phyloP scores from a whole-genome alignment of 192 early-diverging fungal species.

The Geranomyces variabilis region DNA sequence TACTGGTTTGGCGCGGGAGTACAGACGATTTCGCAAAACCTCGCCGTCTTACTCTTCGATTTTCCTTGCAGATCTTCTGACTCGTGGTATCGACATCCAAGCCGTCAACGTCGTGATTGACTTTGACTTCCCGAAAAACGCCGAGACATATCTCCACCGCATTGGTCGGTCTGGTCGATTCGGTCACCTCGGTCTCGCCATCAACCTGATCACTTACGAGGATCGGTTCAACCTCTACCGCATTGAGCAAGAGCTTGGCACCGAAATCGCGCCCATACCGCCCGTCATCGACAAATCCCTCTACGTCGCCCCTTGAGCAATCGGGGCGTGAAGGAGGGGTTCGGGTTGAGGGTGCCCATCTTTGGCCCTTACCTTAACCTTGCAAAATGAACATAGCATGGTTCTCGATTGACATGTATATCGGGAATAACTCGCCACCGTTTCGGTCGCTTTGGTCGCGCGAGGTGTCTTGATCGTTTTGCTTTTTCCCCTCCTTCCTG shows the following conservation, averaged over 20 bases:
- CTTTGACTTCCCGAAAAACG: conserved; percentile 99
- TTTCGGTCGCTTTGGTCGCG: no score
- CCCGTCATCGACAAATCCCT: conserved; percentile 94
- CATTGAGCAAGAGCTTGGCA: conserved; percentile 98
- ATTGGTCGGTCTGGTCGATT: conserved; percentile 98
- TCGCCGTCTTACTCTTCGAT: background rate
- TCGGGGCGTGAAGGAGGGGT: no score
- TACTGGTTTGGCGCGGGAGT: background rate
- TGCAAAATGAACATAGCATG: no score
- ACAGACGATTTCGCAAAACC: background rate
- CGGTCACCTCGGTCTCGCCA: conserved; percentile 92
- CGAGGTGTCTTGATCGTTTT: no score
- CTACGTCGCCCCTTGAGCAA: conserved; percentile 55
- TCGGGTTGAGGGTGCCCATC: no score
- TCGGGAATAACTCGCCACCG: no score
- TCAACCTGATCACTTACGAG: conserved; percentile 98
- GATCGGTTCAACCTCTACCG: conserved; percentile 97
- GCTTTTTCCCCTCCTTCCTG: no score
- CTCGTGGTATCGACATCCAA: conserved; percentile 99
- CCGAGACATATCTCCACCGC: conserved; percentile 98
- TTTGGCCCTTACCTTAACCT: no score
- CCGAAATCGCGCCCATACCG: conserved; percentile 97
- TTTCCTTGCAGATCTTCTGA: conserved; percentile 76
- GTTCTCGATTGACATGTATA: no score
- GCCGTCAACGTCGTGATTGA: conserved; percentile 99